Evolutionary conservation across 768 basidiomycete species (phyloP), one percentile per base, ranked within the genome.

Genomic region (Podaxis sp.): DNA sequence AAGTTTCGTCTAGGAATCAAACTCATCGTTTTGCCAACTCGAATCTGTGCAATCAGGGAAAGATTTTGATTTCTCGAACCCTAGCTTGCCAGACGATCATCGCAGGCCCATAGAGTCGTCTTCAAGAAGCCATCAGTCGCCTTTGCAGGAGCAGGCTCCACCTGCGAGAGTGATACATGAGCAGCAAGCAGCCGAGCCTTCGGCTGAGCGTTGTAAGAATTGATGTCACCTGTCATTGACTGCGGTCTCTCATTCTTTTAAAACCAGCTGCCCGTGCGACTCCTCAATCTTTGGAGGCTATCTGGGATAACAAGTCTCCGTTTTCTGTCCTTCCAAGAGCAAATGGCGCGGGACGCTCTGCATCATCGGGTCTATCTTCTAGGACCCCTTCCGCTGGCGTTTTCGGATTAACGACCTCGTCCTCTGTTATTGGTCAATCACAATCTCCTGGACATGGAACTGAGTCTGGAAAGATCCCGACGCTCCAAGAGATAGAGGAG

Each of bases 1-100:
- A 53, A 40, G 12, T 55, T 51, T 52, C 28, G 52, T 13, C 38
- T n/a, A 11, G 28, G 44, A 38, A 4, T 60, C 8, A 17, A 54
- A n/a, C 38, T 41, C 22, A 41, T 28, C 46, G 48, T 48, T 58
- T 59, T 65, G 28, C 64, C 44, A n/a, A n/a, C 24, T 4, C 17
- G 61, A 28, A 58, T 66, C 58, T 40, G 52, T 64, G 66, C 66
- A 55, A 56, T 56, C 66, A 95, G 95, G 91, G 73, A 91, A 88
- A 72, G 95, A 96, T 76, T 97, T 96, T 72, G 93, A 96, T 79
- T 97, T 96, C 75, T 79, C 88, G 20, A 82, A 76, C 56, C 80
- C 74, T 36, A 68, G 67, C 59, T 69, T 80, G 24, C 76, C 75
- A 36, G 74, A 76, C 54, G 62, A 67, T 51, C 55, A 62, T 56